Evolutionary conservation across 768 basidiomycete genomes (phyloP), one percentile per base, ranked within the genome.

Genomic region (Neoboletus magnificus): DNA sequence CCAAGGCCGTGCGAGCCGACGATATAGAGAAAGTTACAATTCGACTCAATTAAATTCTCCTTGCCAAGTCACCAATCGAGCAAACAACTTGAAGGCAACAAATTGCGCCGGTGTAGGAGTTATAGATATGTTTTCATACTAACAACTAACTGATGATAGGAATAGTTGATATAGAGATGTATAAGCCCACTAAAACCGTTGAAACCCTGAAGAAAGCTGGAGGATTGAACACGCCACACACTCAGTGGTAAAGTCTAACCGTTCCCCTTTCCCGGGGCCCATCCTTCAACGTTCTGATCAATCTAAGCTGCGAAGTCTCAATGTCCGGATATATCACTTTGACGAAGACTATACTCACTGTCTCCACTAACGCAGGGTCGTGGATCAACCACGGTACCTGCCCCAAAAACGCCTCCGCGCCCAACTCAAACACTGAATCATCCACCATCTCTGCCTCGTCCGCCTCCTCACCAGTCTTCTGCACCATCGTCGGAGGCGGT

Each of bases 381-480:
- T 22, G 27, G 2, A 59, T 20, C 48, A 59, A 32, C 52, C 51
- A 56, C 2, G 50, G 52, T 2, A 58, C 27, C 29, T 55, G 59
- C 0, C 13, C 41, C 46, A 58, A 25, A 5, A 65, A 62, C 5
- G 27, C 30, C 23, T 65, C 46, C 4, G 63, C 54, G 4, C 35
- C 25, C 25, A 51, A 5, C 40, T 64, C 63, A 20, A 65, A 59
- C 8, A 55, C 20, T 1, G 41, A 44, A 44, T 62, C 56, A 4
- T 59, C 48, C 42, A 59, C 11, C 18, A n/a, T 3, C 3, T 50
- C 44, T 2, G 3, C 3, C 4, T 41, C 49, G 1, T 16, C 29
- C 9, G 18, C 10, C 7, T n/a, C 29, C 2, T 45, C 16, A 1
- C 15, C 27, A 7, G 4, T 2, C 8, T 46, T 18, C 2, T 47